Base-by-base conservation (phyloP, 2,329 filamentous ascomycete species). In the Stagonosporopsis rhizophila region DNA sequence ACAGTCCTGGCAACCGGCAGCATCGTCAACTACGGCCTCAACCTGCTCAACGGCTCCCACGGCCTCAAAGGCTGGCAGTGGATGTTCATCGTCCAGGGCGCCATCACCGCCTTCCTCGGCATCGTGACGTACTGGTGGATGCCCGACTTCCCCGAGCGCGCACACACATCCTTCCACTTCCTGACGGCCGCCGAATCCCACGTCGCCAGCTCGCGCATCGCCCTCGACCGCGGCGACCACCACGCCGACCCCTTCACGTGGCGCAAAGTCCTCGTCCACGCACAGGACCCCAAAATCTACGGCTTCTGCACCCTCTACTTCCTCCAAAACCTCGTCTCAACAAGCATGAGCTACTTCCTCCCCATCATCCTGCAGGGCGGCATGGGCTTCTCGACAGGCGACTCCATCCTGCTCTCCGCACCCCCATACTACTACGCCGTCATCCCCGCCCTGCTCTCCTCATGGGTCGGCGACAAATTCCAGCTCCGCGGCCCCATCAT, bases 1-100 rank as follows among this genome's bases (percentile, higher is more conserved):
- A 80, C 85, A 15, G 81, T 89, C 3, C 78, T 91, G 2, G 87
- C 87, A 0, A 89, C 87, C 0, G 87, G 87, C 4, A 81, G 82
- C 45, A 86, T 89, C 57, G 83, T 89, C 64, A 90, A 90, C 69
- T 90, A 83, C 65, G 87, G 84, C 0, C 79, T 91, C n/a, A 89
- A 89, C 56, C 80, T 85, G 44, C 77, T 89, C 2, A 73, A 88
- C 61, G 85, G 86, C 1, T 77, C 72, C 9, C 78, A 77, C 2
- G 83, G 83, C 5, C 67, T 89, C 22, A 80, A 81, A 9, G 86
- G 87, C 2, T 89, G 87, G 87, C 82, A 85, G 25, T 89, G 84
- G 80, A 89, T 89, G 86, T 90, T 86, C 61, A 71, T 89, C 0
- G 84, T 89, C 0, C 87, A 89, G 64, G 87, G 87, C 0, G 66